Base-by-base conservation (phyloP, 2,329 filamentous ascomycete species). In the Penicillium digitatum region DNA sequence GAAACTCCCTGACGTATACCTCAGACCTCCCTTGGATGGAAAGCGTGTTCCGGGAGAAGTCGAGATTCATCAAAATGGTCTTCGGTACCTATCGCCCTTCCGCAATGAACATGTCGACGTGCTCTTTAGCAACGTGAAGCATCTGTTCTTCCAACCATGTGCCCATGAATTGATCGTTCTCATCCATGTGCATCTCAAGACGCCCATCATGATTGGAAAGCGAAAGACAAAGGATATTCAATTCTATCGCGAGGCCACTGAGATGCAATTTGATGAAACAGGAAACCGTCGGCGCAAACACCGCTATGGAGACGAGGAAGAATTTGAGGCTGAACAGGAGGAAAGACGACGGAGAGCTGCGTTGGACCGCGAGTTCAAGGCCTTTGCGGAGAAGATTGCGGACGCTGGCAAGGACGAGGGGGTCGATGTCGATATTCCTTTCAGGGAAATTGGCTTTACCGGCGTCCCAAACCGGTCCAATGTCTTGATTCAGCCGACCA, bases 191-290 rank as follows among this genome's bases (percentile, higher is more conserved):
- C 94, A 99, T 72, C 83, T 99, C 47, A 96, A 96, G 77, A 95
- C 96, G 59, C 94, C 94, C 3, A 97, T 99, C 71, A 91, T 99
- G 74, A 89, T 99, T 60, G 94, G 94, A 58, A 97, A 96, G 81
- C 95, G 95, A 79, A 99, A 99, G 84, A 95, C 94, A 11, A 96
- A 94, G 78, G 95, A 99, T 72, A 89, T 99, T 1, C 95, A 99
- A 66, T 99, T 99, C 76, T 96, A 96, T 69, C 86, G 94, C 51
- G 94, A 99, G 77, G 94, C 94, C 3, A 97, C 94, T 0, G 94
- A 99, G 64, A 97, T 99, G 72, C 91, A 96, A 69, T 97, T 99
- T 65, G 94, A 99, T 68, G 94, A 99, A 77, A 99, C 94, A 45
- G 95, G 94, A 63, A 99, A 97, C 76, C 85, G 95, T 61, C 96